Evolutionary conservation across 345 rosid genomes (phyloP).

Genomic region (Euclidium syriacum): DNA sequence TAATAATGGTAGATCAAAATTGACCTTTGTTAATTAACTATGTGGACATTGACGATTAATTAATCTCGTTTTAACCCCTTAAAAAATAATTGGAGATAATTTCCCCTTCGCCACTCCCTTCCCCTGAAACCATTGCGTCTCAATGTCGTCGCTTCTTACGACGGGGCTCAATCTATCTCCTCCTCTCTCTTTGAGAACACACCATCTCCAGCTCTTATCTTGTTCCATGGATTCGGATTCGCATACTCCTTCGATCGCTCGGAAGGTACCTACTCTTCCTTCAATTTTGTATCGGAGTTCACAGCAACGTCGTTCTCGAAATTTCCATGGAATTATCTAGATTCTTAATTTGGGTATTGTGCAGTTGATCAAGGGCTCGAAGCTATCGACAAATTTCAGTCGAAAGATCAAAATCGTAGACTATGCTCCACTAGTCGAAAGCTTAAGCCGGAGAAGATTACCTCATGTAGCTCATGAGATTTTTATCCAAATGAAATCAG

Average conservation of each 20-base stretch:
- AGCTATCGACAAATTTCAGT: constrained; percentile 17
- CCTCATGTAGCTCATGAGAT: constrained; percentile 41
- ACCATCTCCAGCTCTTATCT: constrained; percentile 15
- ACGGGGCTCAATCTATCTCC: neutral
- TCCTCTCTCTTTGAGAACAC: constrained; percentile 4
- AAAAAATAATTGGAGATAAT: no score
- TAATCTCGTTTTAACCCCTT: no score
- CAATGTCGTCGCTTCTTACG: constrained; percentile 14
- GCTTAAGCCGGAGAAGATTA: constrained; percentile 26
- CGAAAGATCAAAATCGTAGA: constrained; percentile 29
- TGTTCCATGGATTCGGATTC: constrained; percentile 24
- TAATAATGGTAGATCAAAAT: no score
- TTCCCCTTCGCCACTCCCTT: no score
- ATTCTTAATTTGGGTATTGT: neutral
- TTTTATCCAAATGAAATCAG: constrained; percentile 38
- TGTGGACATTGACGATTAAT: no score
- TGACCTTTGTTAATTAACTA: no score
- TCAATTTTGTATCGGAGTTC: neutral
- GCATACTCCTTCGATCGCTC: constrained; percentile 11
- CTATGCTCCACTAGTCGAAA: constrained; percentile 36
- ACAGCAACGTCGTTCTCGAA: no score
- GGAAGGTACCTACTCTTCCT: constrained; percentile 27
- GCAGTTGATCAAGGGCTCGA: constrained; percentile 32
- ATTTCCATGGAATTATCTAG: neutral
- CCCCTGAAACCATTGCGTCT: no score